Evolutionary conservation across 106 monocot species (phyloP).

Genomic region (Dendrobium chrysotoxum): DNA sequence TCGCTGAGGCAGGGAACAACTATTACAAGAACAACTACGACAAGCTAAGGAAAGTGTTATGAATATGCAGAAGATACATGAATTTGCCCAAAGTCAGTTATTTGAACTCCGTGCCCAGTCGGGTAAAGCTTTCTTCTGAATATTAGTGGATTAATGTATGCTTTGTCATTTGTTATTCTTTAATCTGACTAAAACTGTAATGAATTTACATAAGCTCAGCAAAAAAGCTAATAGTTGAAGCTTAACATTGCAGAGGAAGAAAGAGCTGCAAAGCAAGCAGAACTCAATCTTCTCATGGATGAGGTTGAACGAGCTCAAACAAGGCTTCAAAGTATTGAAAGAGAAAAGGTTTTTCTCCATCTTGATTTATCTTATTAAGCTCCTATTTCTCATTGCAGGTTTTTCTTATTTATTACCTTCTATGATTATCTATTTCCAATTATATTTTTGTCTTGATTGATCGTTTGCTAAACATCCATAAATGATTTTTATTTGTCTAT

Average conservation of each 20-base stretch:
- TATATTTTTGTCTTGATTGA: not conserved
- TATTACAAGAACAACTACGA: slow-evolving; percentile 89
- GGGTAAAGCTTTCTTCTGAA: slow-evolving; percentile 28
- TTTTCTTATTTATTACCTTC: not conserved
- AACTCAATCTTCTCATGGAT: slow-evolving; percentile 92
- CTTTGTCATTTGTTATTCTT: not conserved
- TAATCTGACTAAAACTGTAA: not conserved
- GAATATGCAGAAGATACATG: slow-evolving; percentile 94
- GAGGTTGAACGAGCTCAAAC: slow-evolving; percentile 96
- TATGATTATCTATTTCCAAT: not conserved
- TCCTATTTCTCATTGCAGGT: not conserved
- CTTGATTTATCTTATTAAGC: not conserved
- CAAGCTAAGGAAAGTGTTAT: slow-evolving; percentile 89
- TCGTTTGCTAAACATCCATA: not conserved
- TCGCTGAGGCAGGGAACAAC: slow-evolving; percentile 46
- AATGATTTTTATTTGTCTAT: not conserved
- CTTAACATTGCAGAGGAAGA: slow-evolving; percentile 71
- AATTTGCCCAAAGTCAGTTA: slow-evolving; percentile 86
- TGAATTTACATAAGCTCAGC: not conserved
- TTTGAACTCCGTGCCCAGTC: slow-evolving; percentile 95
- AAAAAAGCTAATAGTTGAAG: not conserved
- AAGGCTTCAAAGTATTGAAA: slow-evolving; percentile 80
- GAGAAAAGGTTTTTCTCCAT: slow-evolving; percentile 71
- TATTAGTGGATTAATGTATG: not conserved
- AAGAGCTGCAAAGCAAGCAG: slow-evolving; percentile 82